These are phyloP conservation scores for Globisporangium abappressorium DNA, from an alignment of 352 stramenopile species.

Conservation along the genomic window DNA sequence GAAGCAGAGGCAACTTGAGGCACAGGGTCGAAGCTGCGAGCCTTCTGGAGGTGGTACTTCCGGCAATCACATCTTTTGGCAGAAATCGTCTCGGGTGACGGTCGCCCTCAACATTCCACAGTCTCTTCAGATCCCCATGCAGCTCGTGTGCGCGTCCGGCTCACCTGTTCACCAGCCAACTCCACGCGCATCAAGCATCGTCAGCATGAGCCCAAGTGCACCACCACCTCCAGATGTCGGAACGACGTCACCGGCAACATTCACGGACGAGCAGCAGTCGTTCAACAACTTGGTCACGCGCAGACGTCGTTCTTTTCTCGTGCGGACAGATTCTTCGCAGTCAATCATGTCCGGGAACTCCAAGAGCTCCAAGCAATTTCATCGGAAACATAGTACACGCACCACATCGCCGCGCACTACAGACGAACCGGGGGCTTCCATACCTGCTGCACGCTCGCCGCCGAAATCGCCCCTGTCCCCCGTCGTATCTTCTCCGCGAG, in stretches of 20 bases:
- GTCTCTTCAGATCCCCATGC: slow-evolving; percentile 14
- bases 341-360: background rate
- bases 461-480: slow-evolving; percentile 5
- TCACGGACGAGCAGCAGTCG: slow-evolving; percentile 12
- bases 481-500: slow-evolving; percentile 2
- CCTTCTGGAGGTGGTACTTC: background rate
- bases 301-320: slow-evolving; percentile 1
- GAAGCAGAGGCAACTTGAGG: slow-evolving; percentile 20
- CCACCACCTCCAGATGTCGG: background rate
- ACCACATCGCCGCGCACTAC: background rate
- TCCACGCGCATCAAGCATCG: background rate
- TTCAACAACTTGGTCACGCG: slow-evolving; percentile 11
- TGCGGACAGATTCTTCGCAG: slow-evolving; percentile 3
- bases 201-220: background rate
- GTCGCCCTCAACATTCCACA: slow-evolving; percentile 36
- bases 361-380: background rate
- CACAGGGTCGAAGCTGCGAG: background rate
- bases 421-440: background rate
- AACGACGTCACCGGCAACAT: background rate
- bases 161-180: background rate
- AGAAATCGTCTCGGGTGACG: slow-evolving; percentile 36
- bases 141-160: slow-evolving; percentile 8
- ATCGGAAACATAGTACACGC: background rate
- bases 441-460: background rate
- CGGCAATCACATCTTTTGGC: slow-evolving; percentile 39